Conservation (phyloP, 2,329 filamentous ascomycete species). For the Rutstroemia sp. region DNA sequence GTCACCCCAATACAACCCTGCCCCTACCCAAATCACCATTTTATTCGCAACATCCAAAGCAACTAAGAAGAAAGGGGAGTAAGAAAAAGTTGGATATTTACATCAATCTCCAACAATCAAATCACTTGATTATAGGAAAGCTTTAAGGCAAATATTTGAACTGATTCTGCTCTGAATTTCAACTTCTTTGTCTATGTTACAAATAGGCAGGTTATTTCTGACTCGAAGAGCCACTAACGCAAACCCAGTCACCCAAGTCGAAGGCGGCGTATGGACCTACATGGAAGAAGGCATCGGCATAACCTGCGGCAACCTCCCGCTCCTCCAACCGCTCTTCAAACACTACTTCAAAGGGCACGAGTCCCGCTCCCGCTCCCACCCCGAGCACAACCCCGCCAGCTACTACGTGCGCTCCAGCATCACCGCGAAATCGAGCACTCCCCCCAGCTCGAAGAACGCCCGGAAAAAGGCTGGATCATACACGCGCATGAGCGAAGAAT, state of each 20-base stretch:
- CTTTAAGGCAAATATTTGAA: no score
- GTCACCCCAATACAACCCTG: not conserved
- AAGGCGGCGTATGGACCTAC: slow-evolving; percentile 35
- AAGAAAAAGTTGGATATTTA: no score
- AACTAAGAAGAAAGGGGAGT: no score
- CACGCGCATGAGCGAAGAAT: not conserved
- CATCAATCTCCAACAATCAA: no score
- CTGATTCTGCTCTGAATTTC: no score
- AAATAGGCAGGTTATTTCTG: not conserved
- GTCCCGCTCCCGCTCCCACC: not conserved
- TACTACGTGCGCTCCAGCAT: not conserved
- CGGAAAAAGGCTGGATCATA: not conserved
- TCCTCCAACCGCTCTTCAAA: slow-evolving; percentile 28
- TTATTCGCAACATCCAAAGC: no score
- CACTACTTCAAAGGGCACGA: slow-evolving; percentile 2
- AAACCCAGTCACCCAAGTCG: slow-evolving; percentile 14
- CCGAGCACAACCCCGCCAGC: not conserved
- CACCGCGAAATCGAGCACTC: not conserved
- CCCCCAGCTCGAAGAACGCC: not conserved
- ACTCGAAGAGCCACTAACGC: not conserved
- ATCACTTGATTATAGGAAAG: no score
- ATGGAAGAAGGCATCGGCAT: slow-evolving; percentile 30
- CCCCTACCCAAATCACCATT: not conserved
- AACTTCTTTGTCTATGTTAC: no score
- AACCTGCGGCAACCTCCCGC: slow-evolving; percentile 28